Conservation (phyloP, 2,329 filamentous ascomycete genomes). For the Lasiodiplodia hormozganensis region DNA sequence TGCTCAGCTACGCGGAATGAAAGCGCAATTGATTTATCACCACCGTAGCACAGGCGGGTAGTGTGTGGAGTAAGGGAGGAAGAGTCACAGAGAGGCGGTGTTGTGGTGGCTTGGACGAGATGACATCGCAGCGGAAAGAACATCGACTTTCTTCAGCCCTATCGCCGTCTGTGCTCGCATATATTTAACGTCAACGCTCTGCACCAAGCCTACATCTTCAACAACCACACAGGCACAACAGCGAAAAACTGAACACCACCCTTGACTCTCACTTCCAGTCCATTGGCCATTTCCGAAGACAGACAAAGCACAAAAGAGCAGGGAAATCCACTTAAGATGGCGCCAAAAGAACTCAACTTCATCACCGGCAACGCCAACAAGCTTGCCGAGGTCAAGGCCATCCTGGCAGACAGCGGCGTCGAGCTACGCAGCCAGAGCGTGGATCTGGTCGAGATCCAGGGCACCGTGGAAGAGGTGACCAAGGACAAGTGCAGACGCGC, state of each 20-base stretch:
- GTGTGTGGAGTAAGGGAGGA: not conserved
- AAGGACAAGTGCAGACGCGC: constrained; percentile 84
- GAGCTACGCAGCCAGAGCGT: constrained; percentile 75
- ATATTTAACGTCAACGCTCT: constrained; percentile 16
- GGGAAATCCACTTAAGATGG: constrained; percentile 44
- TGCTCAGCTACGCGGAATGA: constrained; percentile 13
- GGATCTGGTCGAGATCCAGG: constrained; percentile 90
- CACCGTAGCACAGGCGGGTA: not conserved
- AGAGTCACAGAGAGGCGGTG: constrained; percentile 22
- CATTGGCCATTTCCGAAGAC: not conserved
- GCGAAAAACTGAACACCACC: not conserved
- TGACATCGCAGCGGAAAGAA: constrained; percentile 18
- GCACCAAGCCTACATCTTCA: not conserved
- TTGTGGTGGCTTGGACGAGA: constrained; percentile 15
- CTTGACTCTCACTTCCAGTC: constrained; percentile 14
- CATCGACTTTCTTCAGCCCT: constrained; percentile 27
- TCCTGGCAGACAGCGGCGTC: constrained; percentile 75
- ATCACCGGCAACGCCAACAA: constrained; percentile 98
- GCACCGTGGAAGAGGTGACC: constrained; percentile 89
- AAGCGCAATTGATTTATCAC: constrained; percentile 6
- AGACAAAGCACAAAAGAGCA: constrained; percentile 23
- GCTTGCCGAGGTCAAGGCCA: constrained; percentile 85
- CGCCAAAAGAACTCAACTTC: constrained; percentile 75
- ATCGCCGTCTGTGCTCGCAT: not conserved
- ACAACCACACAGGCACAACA: constrained; percentile 1